Percentiles rank a stretch among this genome's conserved stretches.
Conservation (phyloP, 192 early-diverging fungal genomes). For the Gamsiella multidivaricata region DNA sequence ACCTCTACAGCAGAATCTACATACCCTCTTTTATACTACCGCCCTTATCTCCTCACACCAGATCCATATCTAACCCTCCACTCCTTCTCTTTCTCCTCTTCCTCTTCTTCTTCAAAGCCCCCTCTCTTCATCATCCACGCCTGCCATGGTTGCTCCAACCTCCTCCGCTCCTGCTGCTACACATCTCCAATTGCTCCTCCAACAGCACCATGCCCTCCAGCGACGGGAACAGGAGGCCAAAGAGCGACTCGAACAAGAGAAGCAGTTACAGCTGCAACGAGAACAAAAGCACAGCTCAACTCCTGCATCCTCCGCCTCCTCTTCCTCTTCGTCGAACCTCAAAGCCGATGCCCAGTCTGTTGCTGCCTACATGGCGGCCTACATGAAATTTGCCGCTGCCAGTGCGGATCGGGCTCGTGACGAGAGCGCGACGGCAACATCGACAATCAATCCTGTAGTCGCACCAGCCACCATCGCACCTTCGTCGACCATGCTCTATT, state of each 20-base stretch:
- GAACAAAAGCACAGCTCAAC: background rate
- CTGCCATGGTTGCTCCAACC: background rate
- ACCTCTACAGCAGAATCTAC: background rate
- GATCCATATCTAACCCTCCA: background rate
- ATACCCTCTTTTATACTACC: background rate
- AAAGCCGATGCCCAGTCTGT: slow-evolving; percentile 47
- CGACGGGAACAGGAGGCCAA: slow-evolving; percentile 30
- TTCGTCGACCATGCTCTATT: slow-evolving; percentile 34
- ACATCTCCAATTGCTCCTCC: slow-evolving; percentile 45
- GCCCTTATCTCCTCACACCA: slow-evolving; percentile 7
- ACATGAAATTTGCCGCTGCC: slow-evolving; percentile 17
- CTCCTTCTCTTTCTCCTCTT: slow-evolving; percentile 1
- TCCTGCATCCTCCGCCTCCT: background rate
- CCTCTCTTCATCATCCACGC: background rate
- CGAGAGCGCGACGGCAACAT: background rate
- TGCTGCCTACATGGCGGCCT: slow-evolving; percentile 48
- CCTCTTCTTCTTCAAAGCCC: background rate
- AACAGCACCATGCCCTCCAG: slow-evolving; percentile 48
- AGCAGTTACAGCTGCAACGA: slow-evolving; percentile 6
- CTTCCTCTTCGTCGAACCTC: slow-evolving; percentile 3
- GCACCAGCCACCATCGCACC: slow-evolving; percentile 19
- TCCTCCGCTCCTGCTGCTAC: background rate
- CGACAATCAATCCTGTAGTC: slow-evolving; percentile 19
- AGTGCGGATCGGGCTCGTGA: slow-evolving; percentile 17
- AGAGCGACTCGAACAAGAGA: slow-evolving; percentile 21